Evolutionary conservation across 202 grass and related monocot genomes (phyloP).

Genomic region (Musa balbisiana): DNA sequence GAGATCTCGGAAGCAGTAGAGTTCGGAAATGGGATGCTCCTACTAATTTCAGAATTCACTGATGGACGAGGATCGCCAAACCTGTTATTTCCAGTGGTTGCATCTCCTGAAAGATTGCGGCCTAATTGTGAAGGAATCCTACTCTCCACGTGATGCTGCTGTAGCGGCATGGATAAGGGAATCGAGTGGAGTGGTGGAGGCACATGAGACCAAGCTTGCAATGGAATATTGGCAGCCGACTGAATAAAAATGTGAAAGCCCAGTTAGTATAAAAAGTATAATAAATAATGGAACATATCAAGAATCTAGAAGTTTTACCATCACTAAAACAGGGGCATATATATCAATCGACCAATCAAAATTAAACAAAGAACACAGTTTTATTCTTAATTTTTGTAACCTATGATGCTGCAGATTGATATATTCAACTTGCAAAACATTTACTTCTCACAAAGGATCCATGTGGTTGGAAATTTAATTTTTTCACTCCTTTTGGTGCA

Average conservation of each 20-base stretch:
- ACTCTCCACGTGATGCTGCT: conserved; percentile 66
- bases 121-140: conserved; percentile 37
- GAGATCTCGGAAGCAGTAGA: conserved; percentile 36
- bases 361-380: neutral
- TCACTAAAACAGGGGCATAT: conserved; percentile 11
- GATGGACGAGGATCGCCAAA: conserved; percentile 45
- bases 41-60: conserved; percentile 36
- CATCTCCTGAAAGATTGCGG: conserved; percentile 41
- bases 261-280: neutral
- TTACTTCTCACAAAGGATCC: too few species aligned
- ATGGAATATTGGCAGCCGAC: conserved; percentile 66
- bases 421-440: neutral
- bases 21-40: conserved; percentile 33
- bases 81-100: conserved; percentile 38
- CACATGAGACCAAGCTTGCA: conserved; percentile 95
- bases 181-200: conserved; percentile 67
- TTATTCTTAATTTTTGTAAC: neutral
- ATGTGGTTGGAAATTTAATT: too few species aligned
- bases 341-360: neutral
- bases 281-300: neutral
- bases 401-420: neutral
- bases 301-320: neutral
- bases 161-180: conserved; percentile 65
- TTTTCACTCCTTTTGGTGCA: too few species aligned
- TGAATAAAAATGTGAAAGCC: conserved; percentile 36